phyloP scores from a whole-genome alignment of 768 basidiomycete genomes.

The Thelephora aurantiotincta region DNA sequence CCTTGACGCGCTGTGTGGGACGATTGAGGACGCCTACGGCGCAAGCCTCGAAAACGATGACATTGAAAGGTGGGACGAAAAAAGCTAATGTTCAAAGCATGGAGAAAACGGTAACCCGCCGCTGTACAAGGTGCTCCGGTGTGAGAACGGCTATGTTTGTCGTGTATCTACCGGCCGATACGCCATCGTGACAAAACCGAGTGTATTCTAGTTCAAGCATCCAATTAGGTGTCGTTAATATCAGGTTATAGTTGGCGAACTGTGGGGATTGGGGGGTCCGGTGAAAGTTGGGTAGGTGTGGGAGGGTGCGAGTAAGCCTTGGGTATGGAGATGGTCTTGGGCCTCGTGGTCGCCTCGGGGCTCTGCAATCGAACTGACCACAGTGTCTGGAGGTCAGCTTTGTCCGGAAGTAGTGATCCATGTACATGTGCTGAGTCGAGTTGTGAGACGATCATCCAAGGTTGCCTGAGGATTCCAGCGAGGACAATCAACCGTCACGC shows the following conservation, averaged over 20 bases:
- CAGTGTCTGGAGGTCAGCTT: neutral
- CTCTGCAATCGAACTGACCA: neutral
- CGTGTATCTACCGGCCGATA: neutral
- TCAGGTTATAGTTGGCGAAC: neutral
- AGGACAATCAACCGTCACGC: neutral
- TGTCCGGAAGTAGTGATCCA: neutral
- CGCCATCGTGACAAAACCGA: neutral
- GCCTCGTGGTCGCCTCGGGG: too few relatives aligned
- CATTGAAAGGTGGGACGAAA: conserved; percentile 60
- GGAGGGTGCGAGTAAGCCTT: too few relatives aligned
- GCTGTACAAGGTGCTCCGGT: neutral
- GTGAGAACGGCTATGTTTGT: neutral
- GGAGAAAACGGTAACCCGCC: neutral
- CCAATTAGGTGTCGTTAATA: neutral
- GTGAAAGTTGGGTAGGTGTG: too few relatives aligned
- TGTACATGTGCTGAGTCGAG: neutral
- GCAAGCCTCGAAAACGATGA: conserved; percentile 36
- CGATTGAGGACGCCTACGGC: conserved; percentile 57
- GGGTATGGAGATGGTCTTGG: too few relatives aligned
- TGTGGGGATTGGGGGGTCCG: too few relatives aligned
- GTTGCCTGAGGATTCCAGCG: too few relatives aligned
- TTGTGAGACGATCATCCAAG: neutral
- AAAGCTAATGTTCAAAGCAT: conserved; percentile 23
- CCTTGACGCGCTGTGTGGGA: conserved; percentile 62
- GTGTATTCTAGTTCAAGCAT: neutral